Evolutionary conservation across 73 alveolate species (phyloP), one percentile per base, ranked within the genome.

Genomic region (Uronychia setigera): DNA sequence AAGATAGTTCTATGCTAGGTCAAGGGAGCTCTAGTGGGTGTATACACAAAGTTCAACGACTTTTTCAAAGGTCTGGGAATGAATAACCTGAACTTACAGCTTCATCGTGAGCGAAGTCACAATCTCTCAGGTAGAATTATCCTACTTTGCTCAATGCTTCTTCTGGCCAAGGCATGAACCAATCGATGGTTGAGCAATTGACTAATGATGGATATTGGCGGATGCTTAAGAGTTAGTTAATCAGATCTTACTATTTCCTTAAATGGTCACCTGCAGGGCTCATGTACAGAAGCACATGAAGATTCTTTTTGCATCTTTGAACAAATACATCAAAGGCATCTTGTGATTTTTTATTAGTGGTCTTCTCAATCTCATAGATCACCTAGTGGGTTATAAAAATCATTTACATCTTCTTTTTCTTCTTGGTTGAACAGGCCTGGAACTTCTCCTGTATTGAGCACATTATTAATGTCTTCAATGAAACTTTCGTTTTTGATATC

Each of bases 141-240:
- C 98, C 98, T 0, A 95, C 98, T 80, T 93, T 90, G 77, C 80
- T 80, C 0, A 97, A 86, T 1, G 99, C 99, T 59, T 93, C 97
- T 81, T 92, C 93, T 0, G 99, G 98, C 99, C 99, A 97, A 35
- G 94, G 93, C 58, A 92, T 83, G 87, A 97, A 94, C 99, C 99
- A 97, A 78, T 94, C 96, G 0, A 94, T 95, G 74, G 96, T 93
- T 9, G 99, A 94, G 80, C 99, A 96, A 76, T 96, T 91, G 35
- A 96, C 98, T 33, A 96, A 85, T 31, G 99, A 90, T n/a, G 99
- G 99, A 90, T 93, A 96, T 90, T 93, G 88, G 86, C 99, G 93
- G 26, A 87, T 77, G 82, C 67, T 46, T 5, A 5, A n/a, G n/a
- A n/a, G n/a, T n/a, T n/a, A 5, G 5, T 46, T 5, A 46, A 19